phyloP scores from a whole-genome alignment of 768 basidiomycete genomes.

The Rhodotorula sphaerocarpa region DNA sequence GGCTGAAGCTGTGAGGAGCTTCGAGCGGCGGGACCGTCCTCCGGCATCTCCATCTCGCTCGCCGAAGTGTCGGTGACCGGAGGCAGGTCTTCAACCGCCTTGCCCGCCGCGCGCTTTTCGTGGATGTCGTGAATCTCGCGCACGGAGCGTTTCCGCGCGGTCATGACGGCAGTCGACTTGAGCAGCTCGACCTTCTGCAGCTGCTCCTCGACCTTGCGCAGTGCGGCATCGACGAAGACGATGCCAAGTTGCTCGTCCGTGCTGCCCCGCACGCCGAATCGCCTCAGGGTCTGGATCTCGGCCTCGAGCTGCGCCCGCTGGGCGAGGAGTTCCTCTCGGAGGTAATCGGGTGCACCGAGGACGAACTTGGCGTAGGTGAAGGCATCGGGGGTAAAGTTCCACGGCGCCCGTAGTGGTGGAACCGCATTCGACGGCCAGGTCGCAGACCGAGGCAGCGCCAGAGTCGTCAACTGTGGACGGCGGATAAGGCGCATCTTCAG shows the following conservation, averaged over 20 bases:
- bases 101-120: constrained; percentile 49
- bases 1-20: background rate
- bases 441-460: constrained; percentile 79
- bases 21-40: background rate
- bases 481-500: constrained; percentile 83
- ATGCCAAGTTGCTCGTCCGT: constrained; percentile 61
- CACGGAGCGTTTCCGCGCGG: constrained; percentile 56
- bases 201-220: constrained; percentile 65
- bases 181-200: constrained; percentile 63
- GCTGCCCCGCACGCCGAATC: constrained; percentile 46
- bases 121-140: constrained; percentile 41
- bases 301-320: constrained; percentile 64
- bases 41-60: constrained; percentile 33
- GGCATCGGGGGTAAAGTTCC: constrained; percentile 90
- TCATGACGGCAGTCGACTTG: constrained; percentile 59
- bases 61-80: constrained; percentile 22
- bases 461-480: constrained; percentile 85
- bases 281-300: constrained; percentile 61
- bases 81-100: constrained; percentile 50
- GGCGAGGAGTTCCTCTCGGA: constrained; percentile 61
- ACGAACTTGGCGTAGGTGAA: constrained; percentile 83
- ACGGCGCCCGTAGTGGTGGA: constrained; percentile 85
- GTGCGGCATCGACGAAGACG: constrained; percentile 70
- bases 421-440: constrained; percentile 93
- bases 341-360: constrained; percentile 82